phyloP scores from a whole-genome alignment of 2,329 filamentous ascomycete species.

The Monosporascus ibericus region DNA sequence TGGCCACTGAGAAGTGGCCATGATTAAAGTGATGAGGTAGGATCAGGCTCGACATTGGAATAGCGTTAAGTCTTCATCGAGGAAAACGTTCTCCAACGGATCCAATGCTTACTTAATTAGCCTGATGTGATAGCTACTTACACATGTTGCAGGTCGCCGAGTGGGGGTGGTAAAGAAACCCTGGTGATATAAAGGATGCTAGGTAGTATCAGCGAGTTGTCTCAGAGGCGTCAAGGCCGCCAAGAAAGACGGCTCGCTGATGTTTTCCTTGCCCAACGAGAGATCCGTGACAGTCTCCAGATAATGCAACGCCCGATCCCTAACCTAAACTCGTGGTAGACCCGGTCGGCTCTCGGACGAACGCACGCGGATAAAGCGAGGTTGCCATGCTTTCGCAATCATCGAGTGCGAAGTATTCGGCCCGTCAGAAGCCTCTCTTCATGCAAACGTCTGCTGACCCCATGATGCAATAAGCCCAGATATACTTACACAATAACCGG shows the following conservation, averaged over 20 bases:
- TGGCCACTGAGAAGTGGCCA: background rate
- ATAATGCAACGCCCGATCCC: background rate
- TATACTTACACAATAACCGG: background rate
- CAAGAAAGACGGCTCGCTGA: background rate
- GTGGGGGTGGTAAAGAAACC: too few relatives aligned
- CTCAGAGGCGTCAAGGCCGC: background rate
- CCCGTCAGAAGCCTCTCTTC: background rate
- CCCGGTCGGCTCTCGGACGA: background rate
- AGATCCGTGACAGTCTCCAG: background rate
- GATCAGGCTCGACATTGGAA: too few relatives aligned
- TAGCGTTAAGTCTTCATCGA: too few relatives aligned
- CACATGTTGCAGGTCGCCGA: too few relatives aligned
- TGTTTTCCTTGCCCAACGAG: background rate
- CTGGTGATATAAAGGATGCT: background rate
- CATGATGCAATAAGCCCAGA: background rate
- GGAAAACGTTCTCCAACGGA: too few relatives aligned
- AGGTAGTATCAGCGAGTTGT: background rate
- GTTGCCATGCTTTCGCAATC: background rate
- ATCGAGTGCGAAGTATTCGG: background rate
- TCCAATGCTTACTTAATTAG: too few relatives aligned
- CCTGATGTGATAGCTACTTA: too few relatives aligned
- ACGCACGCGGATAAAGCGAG: background rate
- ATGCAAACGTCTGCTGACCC: background rate
- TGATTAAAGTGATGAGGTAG: too few relatives aligned
- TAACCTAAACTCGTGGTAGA: background rate